These are phyloP conservation scores for Trametes maxima DNA, from an alignment of 768 basidiomycete genomes.

Conservation along the genomic window DNA sequence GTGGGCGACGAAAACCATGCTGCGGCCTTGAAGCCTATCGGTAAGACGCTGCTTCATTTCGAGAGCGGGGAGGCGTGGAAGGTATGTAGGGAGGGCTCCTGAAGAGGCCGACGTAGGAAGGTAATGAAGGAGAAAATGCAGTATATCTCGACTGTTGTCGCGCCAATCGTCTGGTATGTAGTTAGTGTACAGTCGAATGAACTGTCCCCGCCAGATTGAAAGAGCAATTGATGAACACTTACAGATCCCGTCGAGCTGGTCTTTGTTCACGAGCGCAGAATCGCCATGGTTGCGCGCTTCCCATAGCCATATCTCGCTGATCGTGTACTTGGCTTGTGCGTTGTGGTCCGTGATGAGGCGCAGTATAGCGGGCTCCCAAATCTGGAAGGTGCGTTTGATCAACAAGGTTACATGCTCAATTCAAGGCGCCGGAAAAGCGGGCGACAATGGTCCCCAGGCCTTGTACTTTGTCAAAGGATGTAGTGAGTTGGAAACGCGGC, in stretches of 20 bases:
- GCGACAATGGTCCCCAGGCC: no score
- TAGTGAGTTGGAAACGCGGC: no score
- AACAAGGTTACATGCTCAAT: background rate
- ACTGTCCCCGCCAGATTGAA: background rate
- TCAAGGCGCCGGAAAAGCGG: no score
- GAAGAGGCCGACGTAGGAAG: conserved; percentile 47
- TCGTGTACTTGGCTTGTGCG: conserved; percentile 31
- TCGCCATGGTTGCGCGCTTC: conserved; percentile 89
- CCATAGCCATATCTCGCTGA: conserved; percentile 82
- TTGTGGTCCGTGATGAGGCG: conserved; percentile 49
- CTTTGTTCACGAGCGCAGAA: conserved; percentile 69
- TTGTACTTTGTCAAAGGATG: no score
- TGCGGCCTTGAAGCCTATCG: conserved; percentile 54
- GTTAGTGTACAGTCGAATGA: background rate
- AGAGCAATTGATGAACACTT: conserved; percentile 31
- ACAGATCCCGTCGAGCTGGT: conserved; percentile 61
- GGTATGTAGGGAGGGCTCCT: conserved; percentile 49
- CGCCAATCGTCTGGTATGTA: conserved; percentile 66
- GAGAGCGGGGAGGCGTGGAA: conserved; percentile 48
- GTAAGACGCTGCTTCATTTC: conserved; percentile 45
- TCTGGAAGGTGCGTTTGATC: conserved; percentile 45
- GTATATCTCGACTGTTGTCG: conserved; percentile 76
- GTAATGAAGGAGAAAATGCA: conserved; percentile 72
- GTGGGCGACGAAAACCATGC: conserved; percentile 76
- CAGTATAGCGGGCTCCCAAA: conserved; percentile 73